These are phyloP conservation scores for Tylopilus intermedius DNA, from an alignment of 768 basidiomycete genomes.

Conservation along the genomic window DNA sequence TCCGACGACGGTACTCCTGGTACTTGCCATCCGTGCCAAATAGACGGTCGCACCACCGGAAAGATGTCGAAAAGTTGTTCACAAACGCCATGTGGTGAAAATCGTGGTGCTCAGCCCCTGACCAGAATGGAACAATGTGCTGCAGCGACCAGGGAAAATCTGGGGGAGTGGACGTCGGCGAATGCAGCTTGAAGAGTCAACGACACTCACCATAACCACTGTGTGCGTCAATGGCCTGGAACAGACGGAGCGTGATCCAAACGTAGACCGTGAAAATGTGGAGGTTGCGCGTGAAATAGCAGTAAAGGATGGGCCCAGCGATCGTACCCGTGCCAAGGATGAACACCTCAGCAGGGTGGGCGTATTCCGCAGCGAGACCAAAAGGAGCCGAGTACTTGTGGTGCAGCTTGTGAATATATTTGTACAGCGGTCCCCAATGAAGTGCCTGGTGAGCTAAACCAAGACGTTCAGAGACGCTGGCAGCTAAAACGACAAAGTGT, in stretches of 20 bases:
- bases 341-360: conserved; percentile 94
- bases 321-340: conserved; percentile 93
- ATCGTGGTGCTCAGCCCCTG: conserved; percentile 95
- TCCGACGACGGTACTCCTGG: conserved; percentile 65
- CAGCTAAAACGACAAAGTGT: background rate
- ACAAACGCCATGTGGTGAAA: conserved; percentile 98
- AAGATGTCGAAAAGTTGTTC: conserved; percentile 90
- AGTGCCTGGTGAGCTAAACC: conserved; percentile 78
- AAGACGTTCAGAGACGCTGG: background rate
- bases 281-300: conserved; percentile 61
- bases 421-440: conserved; percentile 81
- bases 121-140: conserved; percentile 92
- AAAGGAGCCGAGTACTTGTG: conserved; percentile 97
- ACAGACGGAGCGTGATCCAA: conserved; percentile 91
- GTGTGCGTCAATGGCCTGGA: conserved; percentile 97
- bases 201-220: conserved; percentile 77
- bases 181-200: background rate
- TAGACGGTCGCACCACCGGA: conserved; percentile 88
- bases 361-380: conserved; percentile 95
- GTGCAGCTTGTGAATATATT: conserved; percentile 93
- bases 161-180: conserved; percentile 19
- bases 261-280: conserved; percentile 92
- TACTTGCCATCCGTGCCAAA: conserved; percentile 93
- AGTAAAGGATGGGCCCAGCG: conserved; percentile 81
- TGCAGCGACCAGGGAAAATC: conserved; percentile 98